phyloP scores from a whole-genome alignment of 768 basidiomycete species.

The Lyophyllum decastes region DNA sequence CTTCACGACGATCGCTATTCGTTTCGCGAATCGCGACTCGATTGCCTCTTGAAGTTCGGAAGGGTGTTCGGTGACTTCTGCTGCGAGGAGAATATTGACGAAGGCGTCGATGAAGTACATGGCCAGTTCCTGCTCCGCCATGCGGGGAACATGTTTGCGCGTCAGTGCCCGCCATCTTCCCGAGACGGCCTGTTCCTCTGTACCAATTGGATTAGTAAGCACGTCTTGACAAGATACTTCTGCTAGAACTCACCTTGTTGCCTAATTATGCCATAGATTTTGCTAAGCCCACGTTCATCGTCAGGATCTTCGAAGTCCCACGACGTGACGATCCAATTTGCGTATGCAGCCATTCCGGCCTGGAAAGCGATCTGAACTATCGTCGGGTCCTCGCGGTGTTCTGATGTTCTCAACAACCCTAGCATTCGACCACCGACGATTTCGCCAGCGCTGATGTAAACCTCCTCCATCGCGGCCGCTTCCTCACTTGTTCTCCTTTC shows the following conservation, averaged over 20 bases:
- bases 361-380: constrained; percentile 47
- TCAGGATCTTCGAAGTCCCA: constrained; percentile 55
- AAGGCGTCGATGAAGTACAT: constrained; percentile 38
- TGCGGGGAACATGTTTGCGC: constrained; percentile 24
- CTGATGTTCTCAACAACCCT: constrained; percentile 35
- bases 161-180: constrained; percentile 47
- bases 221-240: not conserved
- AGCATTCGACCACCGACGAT: constrained; percentile 36
- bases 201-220: not conserved
- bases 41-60: constrained; percentile 38
- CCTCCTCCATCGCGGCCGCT: constrained; percentile 23
- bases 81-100: constrained; percentile 44
- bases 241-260: constrained; percentile 30
- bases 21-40: constrained; percentile 41
- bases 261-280: constrained; percentile 34
- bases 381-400: constrained; percentile 41
- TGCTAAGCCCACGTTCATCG: constrained; percentile 42
- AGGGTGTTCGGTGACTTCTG: constrained; percentile 28
- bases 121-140: constrained; percentile 26
- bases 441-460: constrained; percentile 27
- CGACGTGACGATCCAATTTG: constrained; percentile 50
- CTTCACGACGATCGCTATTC: constrained; percentile 42
- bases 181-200: constrained; percentile 46
- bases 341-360: constrained; percentile 44
- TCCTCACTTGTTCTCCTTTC: constrained; percentile 6